These are phyloP conservation scores for Thelonectria discophora DNA, from an alignment of 2,329 filamentous ascomycete genomes.

Conservation along the genomic window DNA sequence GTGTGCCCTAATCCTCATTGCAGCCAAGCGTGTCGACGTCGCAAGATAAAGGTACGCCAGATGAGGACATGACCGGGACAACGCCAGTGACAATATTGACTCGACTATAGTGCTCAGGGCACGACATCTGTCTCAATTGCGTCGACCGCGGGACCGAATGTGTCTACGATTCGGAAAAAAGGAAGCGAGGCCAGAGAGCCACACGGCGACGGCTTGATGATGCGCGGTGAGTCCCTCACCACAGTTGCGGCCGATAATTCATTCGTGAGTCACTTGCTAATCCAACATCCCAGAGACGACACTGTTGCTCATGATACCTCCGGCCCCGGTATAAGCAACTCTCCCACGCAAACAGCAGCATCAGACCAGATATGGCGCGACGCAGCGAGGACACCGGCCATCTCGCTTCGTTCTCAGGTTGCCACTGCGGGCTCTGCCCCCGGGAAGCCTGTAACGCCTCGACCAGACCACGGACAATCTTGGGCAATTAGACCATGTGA, in stretches of 20 bases:
- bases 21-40: slow-evolving; percentile 1
- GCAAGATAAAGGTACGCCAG: background rate
- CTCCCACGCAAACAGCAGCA: background rate
- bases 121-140: slow-evolving; percentile 3
- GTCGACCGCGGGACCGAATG: slow-evolving; percentile 3
- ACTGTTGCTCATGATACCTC: background rate
- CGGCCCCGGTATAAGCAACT: background rate
- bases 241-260: background rate
- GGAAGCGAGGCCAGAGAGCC: background rate
- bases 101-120: background rate
- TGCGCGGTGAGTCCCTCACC: background rate
- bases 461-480: background rate
- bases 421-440: background rate
- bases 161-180: background rate
- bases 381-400: background rate
- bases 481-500: background rate
- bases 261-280: too few species aligned
- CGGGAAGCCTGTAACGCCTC: background rate
- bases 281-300: background rate
- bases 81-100: background rate
- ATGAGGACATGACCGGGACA: background rate
- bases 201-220: background rate
- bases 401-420: background rate
- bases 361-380: background rate
- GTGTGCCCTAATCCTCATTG: background rate